Evolutionary conservation across 129 eudicot species (phyloP), one percentile per base, ranked within the genome.

Genomic region (Centaurea solstitialis): DNA sequence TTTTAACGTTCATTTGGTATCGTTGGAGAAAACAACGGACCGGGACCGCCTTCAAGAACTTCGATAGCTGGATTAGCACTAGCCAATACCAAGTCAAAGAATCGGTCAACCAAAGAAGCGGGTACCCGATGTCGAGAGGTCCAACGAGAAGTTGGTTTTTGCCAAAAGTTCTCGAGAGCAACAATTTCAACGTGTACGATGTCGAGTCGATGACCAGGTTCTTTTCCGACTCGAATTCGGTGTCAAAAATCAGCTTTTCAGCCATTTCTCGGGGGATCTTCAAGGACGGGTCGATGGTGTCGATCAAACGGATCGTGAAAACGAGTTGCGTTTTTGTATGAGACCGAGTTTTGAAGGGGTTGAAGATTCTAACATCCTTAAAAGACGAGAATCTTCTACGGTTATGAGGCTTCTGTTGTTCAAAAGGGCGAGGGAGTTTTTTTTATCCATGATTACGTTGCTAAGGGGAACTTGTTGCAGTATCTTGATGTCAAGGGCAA

Each of bases 341-440:
- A 96, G 80, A 80, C 81, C 2, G 98, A 96, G 66, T 96, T 96
- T 77, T 67, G 79, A 93, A 88, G 86, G 99, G 99, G 50, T 82
- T 96, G 74, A 96, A 87, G 84, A 76, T 88, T 2, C 53, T 91
- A 77, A 89, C 94, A 41, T 89, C 91, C 2, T 73, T 96, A 87
- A 90, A 83, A 57, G 97, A 96, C 39, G 97, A 90, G 30, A 93
- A 90, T 84, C 91, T 96, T 66, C 77, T 88, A 9, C 82, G 79
- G 78, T 80, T 96, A 72, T 86, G 95, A 83, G 99, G 99, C 38
- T 89, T 96, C 50, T 96, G 99, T 61, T 96, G 99, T 76, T 96
- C 99, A 5, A 91, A 86, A 77, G 98, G 99, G 4, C 87, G 98
- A 68, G 99, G 99, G 99, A 96, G 74, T 96, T 98, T 76, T 96